Conservation (phyloP, 768 basidiomycete species). For the Naganishia antarctica region DNA sequence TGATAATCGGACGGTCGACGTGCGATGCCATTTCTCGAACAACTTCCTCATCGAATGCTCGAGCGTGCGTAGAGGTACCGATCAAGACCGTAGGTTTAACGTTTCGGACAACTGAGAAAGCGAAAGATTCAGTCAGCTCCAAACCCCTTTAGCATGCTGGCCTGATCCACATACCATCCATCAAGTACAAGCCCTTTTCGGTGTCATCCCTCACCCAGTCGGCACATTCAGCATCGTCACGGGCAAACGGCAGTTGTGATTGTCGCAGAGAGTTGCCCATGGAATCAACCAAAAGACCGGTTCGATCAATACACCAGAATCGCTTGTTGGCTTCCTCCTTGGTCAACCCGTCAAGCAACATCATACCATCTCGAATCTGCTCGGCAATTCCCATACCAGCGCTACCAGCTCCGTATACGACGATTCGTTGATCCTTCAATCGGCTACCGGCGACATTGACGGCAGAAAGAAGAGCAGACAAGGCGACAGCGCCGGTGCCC, state of each 20-base stretch:
- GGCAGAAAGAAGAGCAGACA: slow-evolving; percentile 33
- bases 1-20: slow-evolving; percentile 69
- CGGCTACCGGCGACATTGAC: slow-evolving; percentile 43
- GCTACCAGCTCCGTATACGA: slow-evolving; percentile 68
- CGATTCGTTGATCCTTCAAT: slow-evolving; percentile 68
- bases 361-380: slow-evolving; percentile 66
- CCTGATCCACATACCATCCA: slow-evolving; percentile 55
- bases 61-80: slow-evolving; percentile 72
- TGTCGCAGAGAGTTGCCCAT: slow-evolving; percentile 51
- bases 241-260: slow-evolving; percentile 51
- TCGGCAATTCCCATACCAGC: slow-evolving; percentile 64
- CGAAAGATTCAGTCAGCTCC: neutral
- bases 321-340: slow-evolving; percentile 60
- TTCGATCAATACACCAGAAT: slow-evolving; percentile 72
- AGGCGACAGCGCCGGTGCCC: slow-evolving; percentile 38
- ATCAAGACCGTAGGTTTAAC: slow-evolving; percentile 77
- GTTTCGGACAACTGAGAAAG: slow-evolving; percentile 56
- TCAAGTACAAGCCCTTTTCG: slow-evolving; percentile 39
- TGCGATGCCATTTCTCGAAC: slow-evolving; percentile 59
- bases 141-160: neutral
- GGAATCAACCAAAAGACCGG: slow-evolving; percentile 60
- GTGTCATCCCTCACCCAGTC: slow-evolving; percentile 43
- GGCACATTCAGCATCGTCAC: slow-evolving; percentile 46
- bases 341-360: slow-evolving; percentile 55
- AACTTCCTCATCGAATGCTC: slow-evolving; percentile 72